Base-by-base conservation (phyloP, 805 yeast genomes). In the Spathaspora passalidarum region DNA sequence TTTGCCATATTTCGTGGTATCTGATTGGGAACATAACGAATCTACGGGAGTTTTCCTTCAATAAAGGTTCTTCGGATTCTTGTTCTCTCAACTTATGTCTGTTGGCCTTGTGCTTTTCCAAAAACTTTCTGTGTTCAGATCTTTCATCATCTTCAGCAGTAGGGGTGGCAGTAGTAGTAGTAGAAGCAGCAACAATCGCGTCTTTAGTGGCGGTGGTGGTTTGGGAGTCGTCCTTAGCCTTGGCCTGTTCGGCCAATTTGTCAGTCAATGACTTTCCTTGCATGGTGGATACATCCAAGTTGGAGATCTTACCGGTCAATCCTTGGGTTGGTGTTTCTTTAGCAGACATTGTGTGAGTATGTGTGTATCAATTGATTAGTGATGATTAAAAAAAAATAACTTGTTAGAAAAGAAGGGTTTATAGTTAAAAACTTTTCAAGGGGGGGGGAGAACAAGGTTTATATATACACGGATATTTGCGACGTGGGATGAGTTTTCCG, bases 1-100 rank as follows among this genome's bases (percentile, higher is more conserved):
- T 91, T 70, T 92, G 96, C 98, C 98, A 92, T 67, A 92, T 88
- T 73, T 92, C 98, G 65, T 91, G 92, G 75, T 90, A 94, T 72
- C 88, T 86, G 73, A 92, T 89, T 56, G 99, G 99, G 82, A 91
- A 91, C 49, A 92, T 74, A 43, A 94, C 97, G 61, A 88, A 90
- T 65, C 99, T 84, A 62, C 81, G 81, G 57, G 80, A 81, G 80
- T 92, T 94, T 70, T 89, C 97, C 43, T 66, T 61, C 60, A 92
- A 79, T 60, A 92, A 70, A 1, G 98, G 98, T 78, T 92, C 99
- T 47, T 87, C 86, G 67, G 80, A 80, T 75, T 92, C 97, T 59
- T 80, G 57, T 50, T 73, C 88, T 73, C 84, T 84, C 61, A 92
- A 73, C 52, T 76, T 50, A 59, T 82, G 87, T 72, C 95, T 84